These are phyloP conservation scores for Aspergillus sp. DNA, from an alignment of 2,329 filamentous ascomycete genomes.

Conservation along the genomic window DNA sequence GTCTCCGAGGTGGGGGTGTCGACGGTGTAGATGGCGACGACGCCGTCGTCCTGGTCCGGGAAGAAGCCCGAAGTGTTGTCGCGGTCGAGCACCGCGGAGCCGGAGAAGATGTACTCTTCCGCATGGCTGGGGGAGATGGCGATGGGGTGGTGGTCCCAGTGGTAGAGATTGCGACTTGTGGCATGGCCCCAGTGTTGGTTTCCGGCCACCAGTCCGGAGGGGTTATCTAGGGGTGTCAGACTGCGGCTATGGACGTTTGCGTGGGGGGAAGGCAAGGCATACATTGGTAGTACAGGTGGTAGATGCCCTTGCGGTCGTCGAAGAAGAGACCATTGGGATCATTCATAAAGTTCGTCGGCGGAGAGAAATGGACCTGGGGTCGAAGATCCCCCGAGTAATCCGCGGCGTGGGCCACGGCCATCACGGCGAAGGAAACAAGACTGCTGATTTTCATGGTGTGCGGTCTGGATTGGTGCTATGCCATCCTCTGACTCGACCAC, in stretches of 20 bases:
- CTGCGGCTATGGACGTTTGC: neutral
- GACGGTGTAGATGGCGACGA: slow-evolving; percentile 59
- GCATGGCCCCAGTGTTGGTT: slow-evolving; percentile 68
- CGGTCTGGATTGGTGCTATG: too few species aligned
- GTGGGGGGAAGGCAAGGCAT: slow-evolving; percentile 3
- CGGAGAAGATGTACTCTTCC: slow-evolving; percentile 49
- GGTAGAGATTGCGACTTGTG: slow-evolving; percentile 60
- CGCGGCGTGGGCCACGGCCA: slow-evolving; percentile 4
- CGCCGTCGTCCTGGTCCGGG: slow-evolving; percentile 58
- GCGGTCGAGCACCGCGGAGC: slow-evolving; percentile 57
- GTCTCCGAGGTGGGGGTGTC: slow-evolving; percentile 38
- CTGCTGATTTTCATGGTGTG: slow-evolving; percentile 1
- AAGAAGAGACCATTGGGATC: slow-evolving; percentile 65
- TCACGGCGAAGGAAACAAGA: slow-evolving; percentile 2
- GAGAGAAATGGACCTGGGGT: slow-evolving; percentile 32
- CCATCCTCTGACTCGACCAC: too few species aligned
- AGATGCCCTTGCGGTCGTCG: slow-evolving; percentile 53
- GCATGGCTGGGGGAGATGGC: slow-evolving; percentile 52
- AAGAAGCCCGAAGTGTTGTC: slow-evolving; percentile 68
- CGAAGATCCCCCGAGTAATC: slow-evolving; percentile 20
- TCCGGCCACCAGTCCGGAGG: slow-evolving; percentile 48
- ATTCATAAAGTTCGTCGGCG: slow-evolving; percentile 42
- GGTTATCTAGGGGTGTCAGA: slow-evolving; percentile 43
- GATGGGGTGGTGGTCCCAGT: slow-evolving; percentile 64
- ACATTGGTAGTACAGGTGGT: slow-evolving; percentile 66